Evolutionary conservation across 805 yeast species (phyloP), one percentile per base, ranked within the genome.

Genomic region (Cyberlindnera sargentensis): DNA sequence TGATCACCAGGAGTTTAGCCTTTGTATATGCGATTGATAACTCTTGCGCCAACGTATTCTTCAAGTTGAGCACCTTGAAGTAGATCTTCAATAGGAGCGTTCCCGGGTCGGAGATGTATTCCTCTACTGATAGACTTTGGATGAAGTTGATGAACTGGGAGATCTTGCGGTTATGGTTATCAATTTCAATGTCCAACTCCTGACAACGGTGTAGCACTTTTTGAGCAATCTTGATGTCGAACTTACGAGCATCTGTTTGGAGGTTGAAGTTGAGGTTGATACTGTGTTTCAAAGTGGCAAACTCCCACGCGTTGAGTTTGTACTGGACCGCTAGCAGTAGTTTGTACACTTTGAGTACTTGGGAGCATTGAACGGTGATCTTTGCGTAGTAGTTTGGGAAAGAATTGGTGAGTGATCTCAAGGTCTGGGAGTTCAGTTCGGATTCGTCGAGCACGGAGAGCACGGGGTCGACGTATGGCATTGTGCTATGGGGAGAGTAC

Each of bases 1-100:
- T 84, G 15, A 83, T 82, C 10, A 74, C 66, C 30, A 82, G 73
- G 41, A 83, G 65, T 50, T 77, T 80, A 25, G 88, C 81, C 55
- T 78, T 78, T 53, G 82, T 79, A 57, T 82, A 81, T 9, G 78
- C 68, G 8, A 78, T 72, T 2, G 80, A 72, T 11, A 82, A 63
- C 42, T 72, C 68, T 41, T 78, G 80, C 5, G 72, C 67, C 29
- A 80, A 57, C 20, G 68, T 65, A 47, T 73, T 75, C 48, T 75
- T 73, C 39, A 80, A 55, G 51, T 71, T 72, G 41, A 80, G 67
- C 32, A 67, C 67, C 43, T 58, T 52, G 47, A 56, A 58, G 42
- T 58, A 58, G 5, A 58, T 45, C 32, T 57, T 58, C 29, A 58
- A 32, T 26, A 58, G 28, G 7, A 58, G 38, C 5, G 52, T 44